Evolutionary conservation across 2,329 filamentous ascomycete species (phyloP), one percentile per base, ranked within the genome.

Genomic region (Ophiostoma ips): DNA sequence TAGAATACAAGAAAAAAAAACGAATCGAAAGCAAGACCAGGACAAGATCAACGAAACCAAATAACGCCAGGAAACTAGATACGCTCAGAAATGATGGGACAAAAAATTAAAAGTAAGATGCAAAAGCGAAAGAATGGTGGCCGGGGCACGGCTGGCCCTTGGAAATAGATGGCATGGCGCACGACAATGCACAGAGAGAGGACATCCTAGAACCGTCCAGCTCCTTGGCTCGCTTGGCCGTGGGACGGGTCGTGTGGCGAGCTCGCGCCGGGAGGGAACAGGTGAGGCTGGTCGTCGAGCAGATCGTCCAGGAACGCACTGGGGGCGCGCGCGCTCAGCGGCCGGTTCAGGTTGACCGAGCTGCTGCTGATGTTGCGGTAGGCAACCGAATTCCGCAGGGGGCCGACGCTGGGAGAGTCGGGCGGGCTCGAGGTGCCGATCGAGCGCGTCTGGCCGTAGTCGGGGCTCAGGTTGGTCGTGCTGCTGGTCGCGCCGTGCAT

Each of bases 231-330:
- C 18, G 60, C 57, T 34, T 60, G 60, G 53, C 54, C 55, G 54
- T 58, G 60, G 19, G 55, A 55, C 16, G 59, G 59, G 36, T 47
- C 58, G 57, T 50, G 56, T 52, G 40, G 53, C 58, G 40, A 60
- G 60, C 13, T 46, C 7, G 51, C 31, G n/a, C 31, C 52, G 3
- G 72, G 69, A 11, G 74, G 73, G 49, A 77, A 68, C 56, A 67
- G 63, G 35, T 68, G 68, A 6, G 72, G 70, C 60, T 88, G 82
- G 55, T 84, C 85, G 60, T 88, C 87, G 54, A 95, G 83, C 46
- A 96, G 66, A 63, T 95, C 88, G 53, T 96, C 89, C 36, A 96
- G 71, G 62, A 88, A 95, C 16, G 87, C 86, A 63, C 87, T 94
- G 0, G 90, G 90, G 15, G 88, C 84, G 51, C 89, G 74, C 51